Percentiles rank a stretch among this genome's conserved stretches.
These are phyloP conservation scores for Silene latifolia DNA, from an alignment of 148 eudicot species.

Conservation along the genomic window DNA sequence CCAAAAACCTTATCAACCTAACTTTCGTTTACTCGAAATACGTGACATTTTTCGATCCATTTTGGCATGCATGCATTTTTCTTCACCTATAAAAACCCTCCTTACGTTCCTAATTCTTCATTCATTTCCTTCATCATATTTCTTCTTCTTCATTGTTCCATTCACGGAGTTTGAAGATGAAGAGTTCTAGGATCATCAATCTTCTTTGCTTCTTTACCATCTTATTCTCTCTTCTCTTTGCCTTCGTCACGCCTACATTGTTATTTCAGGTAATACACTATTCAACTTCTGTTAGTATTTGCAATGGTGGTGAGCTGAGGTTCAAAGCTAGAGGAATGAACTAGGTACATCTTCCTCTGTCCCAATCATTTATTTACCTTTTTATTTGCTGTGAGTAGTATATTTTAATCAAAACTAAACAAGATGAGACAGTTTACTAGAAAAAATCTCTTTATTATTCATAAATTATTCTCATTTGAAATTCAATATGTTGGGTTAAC, in stretches of 20 bases:
- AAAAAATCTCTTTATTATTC: too few relatives aligned
- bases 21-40: constrained; percentile 3
- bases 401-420: too few relatives aligned
- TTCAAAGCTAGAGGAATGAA: too few relatives aligned
- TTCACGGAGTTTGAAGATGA: constrained; percentile 16
- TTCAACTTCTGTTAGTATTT: too few relatives aligned
- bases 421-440: too few relatives aligned
- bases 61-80: not conserved
- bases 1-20: constrained; percentile 13
- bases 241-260: constrained; percentile 35
- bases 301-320: too few relatives aligned
- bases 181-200: not conserved
- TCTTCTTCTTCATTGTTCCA: not conserved
- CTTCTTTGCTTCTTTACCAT: constrained; percentile 3
- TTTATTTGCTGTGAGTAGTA: too few relatives aligned
- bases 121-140: not conserved
- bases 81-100: not conserved
- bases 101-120: not conserved
- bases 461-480: too few relatives aligned
- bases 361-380: too few relatives aligned
- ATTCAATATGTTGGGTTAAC: too few relatives aligned
- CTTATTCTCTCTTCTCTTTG: constrained; percentile 12
- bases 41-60: not conserved
- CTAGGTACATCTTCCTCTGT: too few relatives aligned
- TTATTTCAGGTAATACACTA: constrained; percentile 35